Conservation (phyloP, 164 flowering plant genomes). For the Sedum album region DNA sequence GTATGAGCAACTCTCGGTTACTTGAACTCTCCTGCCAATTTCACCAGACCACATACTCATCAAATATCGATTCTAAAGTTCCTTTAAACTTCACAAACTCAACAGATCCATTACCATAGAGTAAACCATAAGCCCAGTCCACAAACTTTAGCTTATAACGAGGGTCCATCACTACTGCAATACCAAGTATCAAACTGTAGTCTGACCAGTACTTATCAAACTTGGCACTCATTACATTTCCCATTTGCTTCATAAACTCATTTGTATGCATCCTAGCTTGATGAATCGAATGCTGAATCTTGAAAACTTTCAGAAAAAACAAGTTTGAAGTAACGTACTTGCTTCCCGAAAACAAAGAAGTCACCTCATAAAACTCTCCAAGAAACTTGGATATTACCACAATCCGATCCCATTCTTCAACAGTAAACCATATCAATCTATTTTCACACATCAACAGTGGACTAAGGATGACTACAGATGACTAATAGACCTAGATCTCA, state of each 20-base stretch:
- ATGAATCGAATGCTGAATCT: no score
- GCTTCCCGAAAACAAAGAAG: no score
- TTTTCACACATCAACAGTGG: no score
- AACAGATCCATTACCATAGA: neutral
- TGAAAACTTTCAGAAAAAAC: slow-evolving; percentile 10
- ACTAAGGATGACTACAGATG: no score
- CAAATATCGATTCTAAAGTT: neutral
- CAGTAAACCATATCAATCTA: no score
- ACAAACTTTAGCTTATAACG: neutral
- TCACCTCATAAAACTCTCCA: slow-evolving; percentile 3
- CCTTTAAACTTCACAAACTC: neutral
- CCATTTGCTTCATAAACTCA: neutral
- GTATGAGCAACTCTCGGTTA: neutral
- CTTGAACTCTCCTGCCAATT: neutral
- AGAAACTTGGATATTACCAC: no score
- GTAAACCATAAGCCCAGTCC: neutral
- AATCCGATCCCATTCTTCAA: no score
- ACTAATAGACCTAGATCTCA: no score
- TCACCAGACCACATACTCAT: neutral
- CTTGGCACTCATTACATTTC: neutral
- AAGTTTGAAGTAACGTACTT: slow-evolving; percentile 2
- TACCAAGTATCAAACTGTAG: neutral
- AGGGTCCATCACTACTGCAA: neutral
- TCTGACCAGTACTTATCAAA: neutral
- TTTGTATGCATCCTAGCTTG: neutral